Evolutionary conservation across 2,329 filamentous ascomycete species (phyloP), one percentile per base, ranked within the genome.

Genomic region (Thelonectria rubi): DNA sequence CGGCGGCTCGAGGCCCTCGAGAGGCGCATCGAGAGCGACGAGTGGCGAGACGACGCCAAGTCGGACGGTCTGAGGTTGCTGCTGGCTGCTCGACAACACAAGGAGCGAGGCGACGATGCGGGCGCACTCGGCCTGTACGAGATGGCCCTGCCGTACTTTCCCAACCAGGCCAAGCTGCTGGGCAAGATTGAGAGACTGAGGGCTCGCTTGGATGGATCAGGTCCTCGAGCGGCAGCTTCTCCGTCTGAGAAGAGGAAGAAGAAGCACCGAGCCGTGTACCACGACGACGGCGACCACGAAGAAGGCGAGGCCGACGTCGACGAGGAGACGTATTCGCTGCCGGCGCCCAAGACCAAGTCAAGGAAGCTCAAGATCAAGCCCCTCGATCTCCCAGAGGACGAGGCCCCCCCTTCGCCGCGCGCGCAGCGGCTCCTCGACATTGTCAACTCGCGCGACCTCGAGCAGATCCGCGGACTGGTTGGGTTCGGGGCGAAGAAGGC

Each of bases 11-110:
- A 97, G 60, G 89, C 91, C 1, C 83, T 98, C 3, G 94, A 98
- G 77, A 87, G 90, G 67, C 90, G 92, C n/a, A 91, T 98, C 26
- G 91, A 94, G 30, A 76, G 73, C 60, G 86, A 86, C 18, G 86
- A 82, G 45, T 81, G 79, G 62, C 73, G 75, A 47, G 92, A 94
- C 39, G 92, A 96, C 69, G 81, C 84, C 24, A 88, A 91, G 55
- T 89, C 92, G 0, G 92, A 97, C 65, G 95, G 94, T 0, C 78
- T 98, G 26, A 91, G 93, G 11, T 93, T 91, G 70, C 79, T 98
- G 34, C 82, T 97, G n/a, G 93, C 95, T 84, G 94, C 93, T 1
- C 91, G 95, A 67, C 93, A 97, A 74, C 91, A 96, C 72, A 93
- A 94, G 73, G 92, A 93, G 54, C 85, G 88, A 4, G 93, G 93